Conservation (phyloP, 139 green algal species). For the Chlamydomonas sp. region DNA sequence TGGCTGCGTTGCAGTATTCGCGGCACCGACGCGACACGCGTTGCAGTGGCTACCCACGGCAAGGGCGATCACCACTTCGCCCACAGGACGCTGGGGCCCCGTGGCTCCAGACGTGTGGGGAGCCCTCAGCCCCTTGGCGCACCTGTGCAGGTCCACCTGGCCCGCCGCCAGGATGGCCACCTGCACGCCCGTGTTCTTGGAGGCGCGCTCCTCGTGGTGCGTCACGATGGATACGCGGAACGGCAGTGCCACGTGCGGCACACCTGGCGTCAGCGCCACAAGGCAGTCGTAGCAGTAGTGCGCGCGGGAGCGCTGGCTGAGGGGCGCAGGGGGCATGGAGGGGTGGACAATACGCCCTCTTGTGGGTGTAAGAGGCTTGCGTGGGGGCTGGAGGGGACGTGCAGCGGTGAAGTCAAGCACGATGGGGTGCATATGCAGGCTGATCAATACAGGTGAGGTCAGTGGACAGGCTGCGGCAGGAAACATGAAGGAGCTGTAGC, state of each 20-base stretch:
- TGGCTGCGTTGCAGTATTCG: too few relatives aligned
- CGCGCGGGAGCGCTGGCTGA: not conserved
- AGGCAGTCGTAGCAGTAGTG: slow-evolving; percentile 60
- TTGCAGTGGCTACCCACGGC: too few relatives aligned
- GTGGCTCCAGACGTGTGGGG: not conserved
- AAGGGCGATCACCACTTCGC: too few relatives aligned
- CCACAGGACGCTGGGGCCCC: too few relatives aligned
- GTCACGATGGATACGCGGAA: slow-evolving; percentile 65
- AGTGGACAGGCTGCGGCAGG: too few relatives aligned
- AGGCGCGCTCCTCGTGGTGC: slow-evolving; percentile 39
- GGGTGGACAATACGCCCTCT: not conserved
- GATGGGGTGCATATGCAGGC: too few relatives aligned
- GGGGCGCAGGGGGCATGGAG: not conserved
- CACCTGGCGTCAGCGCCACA: slow-evolving; percentile 42
- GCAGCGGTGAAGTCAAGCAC: too few relatives aligned
- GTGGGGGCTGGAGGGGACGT: too few relatives aligned
- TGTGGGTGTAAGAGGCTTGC: too few relatives aligned
- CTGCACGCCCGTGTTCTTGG: slow-evolving; percentile 68
- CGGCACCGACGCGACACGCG: too few relatives aligned
- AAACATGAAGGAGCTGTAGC: too few relatives aligned
- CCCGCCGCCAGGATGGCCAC: slow-evolving; percentile 43
- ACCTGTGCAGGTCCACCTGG: slow-evolving; percentile 57
- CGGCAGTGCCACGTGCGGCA: slow-evolving; percentile 51
- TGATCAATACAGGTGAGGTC: too few relatives aligned
- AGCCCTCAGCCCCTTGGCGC: not conserved